These are phyloP conservation scores for Prinsepia uniflora DNA, from an alignment of 306 rosid genomes.

Conservation along the genomic window DNA sequence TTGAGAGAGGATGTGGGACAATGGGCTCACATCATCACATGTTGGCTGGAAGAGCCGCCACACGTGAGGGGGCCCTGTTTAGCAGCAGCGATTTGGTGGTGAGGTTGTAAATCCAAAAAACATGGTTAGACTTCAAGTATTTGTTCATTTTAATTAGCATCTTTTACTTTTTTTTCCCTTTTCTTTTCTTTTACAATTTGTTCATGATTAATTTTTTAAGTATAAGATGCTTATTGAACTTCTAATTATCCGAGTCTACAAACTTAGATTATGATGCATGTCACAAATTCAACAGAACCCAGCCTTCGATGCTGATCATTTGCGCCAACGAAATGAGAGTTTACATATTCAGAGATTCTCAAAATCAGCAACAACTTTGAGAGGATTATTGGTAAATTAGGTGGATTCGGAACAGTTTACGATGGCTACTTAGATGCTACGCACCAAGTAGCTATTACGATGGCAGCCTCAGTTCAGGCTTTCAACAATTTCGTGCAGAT, in stretches of 20 bases:
- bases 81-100: constrained; percentile 13
- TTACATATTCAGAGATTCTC: constrained; percentile 37
- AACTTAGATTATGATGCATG: too few species aligned
- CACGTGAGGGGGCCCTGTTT: too few species aligned
- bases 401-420: constrained; percentile 56
- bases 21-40: too few species aligned
- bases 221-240: too few species aligned
- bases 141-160: too few species aligned
- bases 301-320: constrained; percentile 18
- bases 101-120: constrained; percentile 13
- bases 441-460: constrained; percentile 60
- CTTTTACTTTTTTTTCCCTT: too few species aligned
- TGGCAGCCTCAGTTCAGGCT: constrained; percentile 39
- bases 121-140: too few species aligned
- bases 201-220: too few species aligned
- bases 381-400: constrained; percentile 46
- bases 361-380: constrained; percentile 41
- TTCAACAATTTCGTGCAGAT: constrained; percentile 45
- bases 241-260: too few species aligned
- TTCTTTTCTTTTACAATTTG: too few species aligned
- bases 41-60: too few species aligned
- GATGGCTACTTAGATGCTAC: constrained; percentile 36
- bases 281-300: neutral
- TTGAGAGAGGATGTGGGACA: too few species aligned
- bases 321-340: constrained; percentile 32